Evolutionary conservation across 768 basidiomycete genomes (phyloP).

Genomic region (Pholiota molesta): DNA sequence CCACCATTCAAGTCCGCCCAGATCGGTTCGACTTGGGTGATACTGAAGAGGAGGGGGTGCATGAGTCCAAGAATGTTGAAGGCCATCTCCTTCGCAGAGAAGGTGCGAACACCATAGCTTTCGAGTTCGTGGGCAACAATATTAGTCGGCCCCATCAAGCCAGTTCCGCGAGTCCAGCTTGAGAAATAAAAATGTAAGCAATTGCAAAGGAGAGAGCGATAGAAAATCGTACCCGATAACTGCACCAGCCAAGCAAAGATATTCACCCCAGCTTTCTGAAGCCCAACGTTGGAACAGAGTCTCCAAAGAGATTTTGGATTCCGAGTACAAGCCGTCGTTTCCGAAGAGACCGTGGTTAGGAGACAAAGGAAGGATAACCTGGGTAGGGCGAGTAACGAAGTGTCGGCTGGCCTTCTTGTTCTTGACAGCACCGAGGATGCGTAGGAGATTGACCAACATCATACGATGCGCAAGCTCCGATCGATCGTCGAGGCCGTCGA

Average conservation of each 20-base stretch:
- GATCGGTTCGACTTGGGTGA: conserved; percentile 98
- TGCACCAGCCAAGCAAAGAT: conserved; percentile 95
- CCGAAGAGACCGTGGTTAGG: conserved; percentile 99
- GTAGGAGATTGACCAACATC: conserved; percentile 97
- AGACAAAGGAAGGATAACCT: conserved; percentile 96
- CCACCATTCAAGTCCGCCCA: conserved; percentile 99
- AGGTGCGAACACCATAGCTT: conserved; percentile 91
- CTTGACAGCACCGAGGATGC: conserved; percentile 97
- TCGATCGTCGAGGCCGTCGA: conserved; percentile 94
- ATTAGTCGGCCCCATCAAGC: conserved; percentile 94
- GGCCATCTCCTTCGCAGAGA: conserved; percentile 99
- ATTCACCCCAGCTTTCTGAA: conserved; percentile 99
- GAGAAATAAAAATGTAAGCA: conserved; percentile 13
- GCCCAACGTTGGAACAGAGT: conserved; percentile 98
- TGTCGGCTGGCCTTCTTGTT: conserved; percentile 96
- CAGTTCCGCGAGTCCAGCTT: conserved; percentile 98
- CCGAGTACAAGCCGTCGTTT: conserved; percentile 96
- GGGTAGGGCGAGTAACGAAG: conserved; percentile 97
- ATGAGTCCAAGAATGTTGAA: conserved; percentile 99
- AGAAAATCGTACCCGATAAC: conserved; percentile 84
- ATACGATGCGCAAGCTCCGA: conserved; percentile 98
- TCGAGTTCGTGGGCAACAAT: conserved; percentile 94
- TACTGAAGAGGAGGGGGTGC: conserved; percentile 99
- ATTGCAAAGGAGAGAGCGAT: neutral
- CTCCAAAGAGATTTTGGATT: conserved; percentile 97